These are phyloP conservation scores for Didymella arachidicola DNA, from an alignment of 2,329 filamentous ascomycete genomes.

Conservation along the genomic window DNA sequence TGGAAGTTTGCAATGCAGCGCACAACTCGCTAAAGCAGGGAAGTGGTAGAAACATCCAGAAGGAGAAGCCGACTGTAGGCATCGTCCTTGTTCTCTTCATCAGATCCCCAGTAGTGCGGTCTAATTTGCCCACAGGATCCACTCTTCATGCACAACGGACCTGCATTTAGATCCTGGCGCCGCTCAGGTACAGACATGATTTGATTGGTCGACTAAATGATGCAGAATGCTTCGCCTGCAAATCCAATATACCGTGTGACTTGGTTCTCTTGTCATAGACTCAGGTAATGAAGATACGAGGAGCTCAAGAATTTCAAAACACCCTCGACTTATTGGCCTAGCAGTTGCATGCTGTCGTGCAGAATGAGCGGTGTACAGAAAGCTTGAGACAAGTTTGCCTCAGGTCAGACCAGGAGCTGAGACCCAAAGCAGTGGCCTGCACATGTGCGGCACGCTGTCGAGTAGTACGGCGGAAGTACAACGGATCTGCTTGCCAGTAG, in stretches of 20 bases:
- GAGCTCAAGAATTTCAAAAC: neutral
- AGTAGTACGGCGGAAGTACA: conserved; percentile 13
- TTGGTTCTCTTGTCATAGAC: neutral
- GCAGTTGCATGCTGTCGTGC: neutral
- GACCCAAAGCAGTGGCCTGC: conserved; percentile 18
- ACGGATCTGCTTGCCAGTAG: conserved; percentile 10
- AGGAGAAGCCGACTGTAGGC: neutral
- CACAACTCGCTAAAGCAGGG: conserved; percentile 4
- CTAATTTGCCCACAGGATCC: conserved; percentile 20
- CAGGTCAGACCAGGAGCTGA: conserved; percentile 10
- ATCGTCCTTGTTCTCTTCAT: conserved; percentile 10
- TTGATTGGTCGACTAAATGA: conserved; percentile 8
- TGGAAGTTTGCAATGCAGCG: conserved; percentile 1
- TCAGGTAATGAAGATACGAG: neutral
- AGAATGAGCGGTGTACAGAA: conserved; percentile 1
- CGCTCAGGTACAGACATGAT: conserved; percentile 16
- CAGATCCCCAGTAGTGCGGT: conserved; percentile 13
- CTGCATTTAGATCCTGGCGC: conserved; percentile 20
- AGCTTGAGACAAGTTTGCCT: conserved; percentile 1
- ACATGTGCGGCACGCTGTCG: conserved; percentile 20
- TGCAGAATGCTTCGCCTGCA: conserved; percentile 16
- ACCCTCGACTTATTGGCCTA: neutral
- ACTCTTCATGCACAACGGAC: conserved; percentile 17
- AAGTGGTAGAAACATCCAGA: neutral
- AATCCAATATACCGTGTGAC: conserved; percentile 11